These are phyloP conservation scores for Globisporangium spinosum DNA, from an alignment of 352 stramenopile species.

Conservation along the genomic window DNA sequence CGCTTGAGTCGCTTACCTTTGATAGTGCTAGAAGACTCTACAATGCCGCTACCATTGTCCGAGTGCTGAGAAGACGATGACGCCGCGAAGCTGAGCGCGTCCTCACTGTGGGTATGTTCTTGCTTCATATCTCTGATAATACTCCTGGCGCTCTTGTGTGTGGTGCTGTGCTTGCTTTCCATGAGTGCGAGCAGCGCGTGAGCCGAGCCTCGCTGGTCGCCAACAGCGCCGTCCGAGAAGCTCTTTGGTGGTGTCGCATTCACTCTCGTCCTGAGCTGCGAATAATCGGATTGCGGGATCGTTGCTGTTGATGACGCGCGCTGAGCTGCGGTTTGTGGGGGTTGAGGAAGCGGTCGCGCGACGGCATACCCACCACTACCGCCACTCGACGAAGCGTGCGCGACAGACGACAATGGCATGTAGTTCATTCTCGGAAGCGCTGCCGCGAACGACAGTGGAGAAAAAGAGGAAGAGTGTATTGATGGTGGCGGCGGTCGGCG, in stretches of 20 bases:
- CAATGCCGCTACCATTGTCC: too few species aligned
- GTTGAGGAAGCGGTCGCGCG: neutral
- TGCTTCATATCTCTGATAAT: neutral
- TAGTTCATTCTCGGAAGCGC: neutral
- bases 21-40: too few species aligned
- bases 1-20: neutral
- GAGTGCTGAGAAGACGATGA: neutral
- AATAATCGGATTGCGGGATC: conserved; percentile 6
- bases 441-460: too few species aligned
- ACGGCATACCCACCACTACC: neutral
- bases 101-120: conserved; percentile 5
- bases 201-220: conserved; percentile 12
- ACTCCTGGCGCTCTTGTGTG: neutral
- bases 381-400: too few species aligned
- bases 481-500: too few species aligned
- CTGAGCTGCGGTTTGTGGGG: neutral
- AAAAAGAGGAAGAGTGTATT: too few species aligned
- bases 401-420: neutral
- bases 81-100: neutral
- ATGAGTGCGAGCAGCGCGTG: conserved; percentile 20
- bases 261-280: neutral
- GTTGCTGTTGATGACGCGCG: neutral
- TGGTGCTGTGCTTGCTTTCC: conserved; percentile 4
- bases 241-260: neutral
- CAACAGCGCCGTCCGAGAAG: neutral